Evolutionary conservation across 495 filamentous ascomycete species (phyloP).

Genomic region (Aspergillus steynii): DNA sequence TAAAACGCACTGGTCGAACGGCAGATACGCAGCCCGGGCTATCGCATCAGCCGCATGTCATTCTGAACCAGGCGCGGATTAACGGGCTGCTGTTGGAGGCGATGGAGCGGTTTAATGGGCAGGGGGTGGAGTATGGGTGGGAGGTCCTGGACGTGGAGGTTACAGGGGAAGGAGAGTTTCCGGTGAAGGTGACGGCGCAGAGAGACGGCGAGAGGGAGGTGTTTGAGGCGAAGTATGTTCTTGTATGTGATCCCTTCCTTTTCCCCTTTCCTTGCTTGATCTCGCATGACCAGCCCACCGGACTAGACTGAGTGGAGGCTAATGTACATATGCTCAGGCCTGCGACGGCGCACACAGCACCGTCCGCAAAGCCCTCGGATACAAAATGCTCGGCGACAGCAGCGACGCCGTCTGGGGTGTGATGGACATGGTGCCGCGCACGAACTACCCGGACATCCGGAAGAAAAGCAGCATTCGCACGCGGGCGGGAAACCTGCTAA

Average conservation of each 20-base stretch:
- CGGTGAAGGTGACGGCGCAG: slow-evolving; percentile 54
- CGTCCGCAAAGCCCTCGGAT: slow-evolving; percentile 66
- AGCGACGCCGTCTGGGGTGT: slow-evolving; percentile 79
- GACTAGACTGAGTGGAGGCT: no score
- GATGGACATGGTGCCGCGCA: slow-evolving; percentile 75
- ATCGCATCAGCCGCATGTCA: slow-evolving; percentile 71
- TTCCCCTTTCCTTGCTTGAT: background rate
- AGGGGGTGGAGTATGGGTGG: slow-evolving; percentile 61
- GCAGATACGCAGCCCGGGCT: slow-evolving; percentile 64
- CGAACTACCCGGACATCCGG: slow-evolving; percentile 82
- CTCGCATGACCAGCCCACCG: no score
- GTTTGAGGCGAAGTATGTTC: slow-evolving; percentile 66
- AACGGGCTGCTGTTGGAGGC: slow-evolving; percentile 61
- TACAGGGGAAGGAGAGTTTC: slow-evolving; percentile 46
- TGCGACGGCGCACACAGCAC: slow-evolving; percentile 78
- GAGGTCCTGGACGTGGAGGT: slow-evolving; percentile 56
- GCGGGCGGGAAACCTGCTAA: slow-evolving; percentile 61
- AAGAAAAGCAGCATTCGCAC: slow-evolving; percentile 66
- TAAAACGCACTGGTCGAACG: slow-evolving; percentile 54
- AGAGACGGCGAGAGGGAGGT: slow-evolving; percentile 51
- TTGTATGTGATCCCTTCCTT: slow-evolving; percentile 48
- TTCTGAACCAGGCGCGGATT: slow-evolving; percentile 74
- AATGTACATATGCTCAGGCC: slow-evolving; percentile 41
- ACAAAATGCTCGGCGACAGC: slow-evolving; percentile 72
- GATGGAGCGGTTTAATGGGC: slow-evolving; percentile 44